Conservation (phyloP, 202 grass and related monocot species). For the Elaeis oleifera region DNA sequence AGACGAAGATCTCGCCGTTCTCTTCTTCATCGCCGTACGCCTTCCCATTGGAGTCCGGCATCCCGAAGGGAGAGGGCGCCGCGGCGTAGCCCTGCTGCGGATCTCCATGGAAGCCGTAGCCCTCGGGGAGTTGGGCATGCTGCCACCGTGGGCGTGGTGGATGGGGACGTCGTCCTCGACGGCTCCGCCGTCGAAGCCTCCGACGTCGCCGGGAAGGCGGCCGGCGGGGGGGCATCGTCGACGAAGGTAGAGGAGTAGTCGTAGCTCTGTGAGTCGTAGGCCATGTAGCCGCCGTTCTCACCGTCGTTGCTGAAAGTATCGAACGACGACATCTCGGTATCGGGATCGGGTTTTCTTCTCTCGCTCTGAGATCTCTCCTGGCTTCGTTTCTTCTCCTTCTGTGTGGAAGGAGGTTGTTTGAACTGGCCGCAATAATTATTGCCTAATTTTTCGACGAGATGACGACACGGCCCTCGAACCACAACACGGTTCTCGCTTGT, state of each 20-base stretch:
- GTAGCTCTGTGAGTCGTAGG: constrained; percentile 19
- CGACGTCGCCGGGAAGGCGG: neutral
- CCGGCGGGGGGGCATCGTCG: neutral
- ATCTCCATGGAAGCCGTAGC: constrained; percentile 3
- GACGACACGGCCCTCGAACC: no score
- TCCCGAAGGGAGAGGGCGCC: constrained; percentile 3
- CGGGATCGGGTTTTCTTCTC: neutral
- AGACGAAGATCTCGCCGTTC: constrained; percentile 15
- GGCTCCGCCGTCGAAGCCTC: neutral
- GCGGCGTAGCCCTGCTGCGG: neutral
- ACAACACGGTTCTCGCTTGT: no score
- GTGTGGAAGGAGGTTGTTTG: no score
- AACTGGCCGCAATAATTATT: no score
- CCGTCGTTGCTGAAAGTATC: constrained; percentile 15
- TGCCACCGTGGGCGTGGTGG: neutral
- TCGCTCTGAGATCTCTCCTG: neutral
- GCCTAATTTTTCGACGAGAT: no score
- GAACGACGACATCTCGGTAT: constrained; percentile 6
- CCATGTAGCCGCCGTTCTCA: constrained; percentile 13
- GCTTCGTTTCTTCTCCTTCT: no score
- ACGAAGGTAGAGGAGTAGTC: constrained; percentile 17
- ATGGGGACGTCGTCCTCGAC: constrained; percentile 10
- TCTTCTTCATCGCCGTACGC: neutral
- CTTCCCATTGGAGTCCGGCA: constrained; percentile 11
- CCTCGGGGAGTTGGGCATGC: constrained; percentile 4